Percentiles rank a stretch among this genome's conserved stretches.
Conservation (phyloP, 768 basidiomycete genomes). For the Boletus rubroflammeus region DNA sequence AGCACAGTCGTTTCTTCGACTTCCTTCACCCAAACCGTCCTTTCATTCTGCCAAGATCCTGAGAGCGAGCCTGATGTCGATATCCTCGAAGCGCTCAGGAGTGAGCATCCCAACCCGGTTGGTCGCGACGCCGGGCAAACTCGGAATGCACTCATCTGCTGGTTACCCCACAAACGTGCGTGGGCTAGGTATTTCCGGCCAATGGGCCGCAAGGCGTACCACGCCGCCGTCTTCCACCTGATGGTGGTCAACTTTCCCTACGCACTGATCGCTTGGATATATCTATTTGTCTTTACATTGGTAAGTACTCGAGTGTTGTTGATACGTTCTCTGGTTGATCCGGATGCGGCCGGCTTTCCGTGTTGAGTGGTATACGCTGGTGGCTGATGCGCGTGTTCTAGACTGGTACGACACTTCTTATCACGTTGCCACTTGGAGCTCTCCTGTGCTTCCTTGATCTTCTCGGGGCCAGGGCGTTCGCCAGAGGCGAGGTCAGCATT, state of each 20-base stretch:
- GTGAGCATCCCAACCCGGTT: conserved; percentile 20
- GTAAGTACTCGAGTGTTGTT: conserved; percentile 47
- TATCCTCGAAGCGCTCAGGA: conserved; percentile 18
- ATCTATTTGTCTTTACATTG: conserved; percentile 75
- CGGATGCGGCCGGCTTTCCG: background rate
- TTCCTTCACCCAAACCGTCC: conserved; percentile 64
- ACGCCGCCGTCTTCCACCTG: conserved; percentile 64
- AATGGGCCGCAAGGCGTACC: conserved; percentile 53
- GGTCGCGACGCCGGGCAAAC: conserved; percentile 1
- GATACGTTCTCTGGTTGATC: background rate
- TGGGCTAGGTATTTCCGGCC: conserved; percentile 68
- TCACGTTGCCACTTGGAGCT: conserved; percentile 74
- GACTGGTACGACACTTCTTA: conserved; percentile 77
- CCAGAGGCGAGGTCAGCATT: conserved; percentile 60
- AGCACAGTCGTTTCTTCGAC: conserved; percentile 45
- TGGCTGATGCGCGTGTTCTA: conserved; percentile 30
- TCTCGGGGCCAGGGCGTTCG: conserved; percentile 66
- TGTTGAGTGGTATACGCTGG: conserved; percentile 9
- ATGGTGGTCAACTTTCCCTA: conserved; percentile 75
- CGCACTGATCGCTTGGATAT: conserved; percentile 74
- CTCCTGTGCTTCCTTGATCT: conserved; percentile 76
- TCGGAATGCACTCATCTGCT: background rate
- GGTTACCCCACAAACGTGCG: conserved; percentile 21
- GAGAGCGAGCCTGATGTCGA: conserved; percentile 41
- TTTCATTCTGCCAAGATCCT: conserved; percentile 64